Conservation (phyloP, 2,329 filamentous ascomycete genomes). For the Thelonectria discophora region DNA sequence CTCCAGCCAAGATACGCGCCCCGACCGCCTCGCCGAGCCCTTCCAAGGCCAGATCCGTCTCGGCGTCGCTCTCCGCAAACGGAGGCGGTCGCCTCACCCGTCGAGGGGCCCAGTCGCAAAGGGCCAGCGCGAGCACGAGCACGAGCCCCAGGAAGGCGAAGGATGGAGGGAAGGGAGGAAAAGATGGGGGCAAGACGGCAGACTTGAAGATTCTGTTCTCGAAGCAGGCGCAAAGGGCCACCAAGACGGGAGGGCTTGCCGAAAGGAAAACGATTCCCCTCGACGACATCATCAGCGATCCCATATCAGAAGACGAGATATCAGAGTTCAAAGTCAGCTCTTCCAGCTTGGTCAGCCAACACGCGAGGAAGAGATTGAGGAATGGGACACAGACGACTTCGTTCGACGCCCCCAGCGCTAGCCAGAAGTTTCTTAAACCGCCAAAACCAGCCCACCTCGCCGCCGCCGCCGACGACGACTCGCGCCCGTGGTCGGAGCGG, state of each 20-base stretch:
- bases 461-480: conserved; percentile 58
- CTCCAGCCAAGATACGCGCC: conserved; percentile 46
- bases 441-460: conserved; percentile 43
- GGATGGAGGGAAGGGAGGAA: conserved; percentile 48
- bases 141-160: conserved; percentile 53
- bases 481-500: conserved; percentile 85
- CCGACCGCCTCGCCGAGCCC: conserved; percentile 54
- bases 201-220: conserved; percentile 69
- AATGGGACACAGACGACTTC: conserved; percentile 43
- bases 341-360: conserved; percentile 64
- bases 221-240: conserved; percentile 64
- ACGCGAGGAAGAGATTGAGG: conserved; percentile 63
- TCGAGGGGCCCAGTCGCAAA: conserved; percentile 39
- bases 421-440: conserved; percentile 63
- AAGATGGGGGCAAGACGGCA: conserved; percentile 63
- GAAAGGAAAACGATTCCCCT: conserved; percentile 44
- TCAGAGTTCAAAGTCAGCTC: conserved; percentile 59
- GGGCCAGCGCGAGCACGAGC: conserved; percentile 45
- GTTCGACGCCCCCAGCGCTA: conserved; percentile 46
- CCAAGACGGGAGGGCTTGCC: conserved; percentile 45
- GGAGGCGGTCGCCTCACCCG: conserved; percentile 36
- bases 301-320: conserved; percentile 69
- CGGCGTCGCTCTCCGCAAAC: conserved; percentile 34
- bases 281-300: conserved; percentile 63
- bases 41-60: conserved; percentile 43